Evolutionary conservation across 2,329 filamentous ascomycete species (phyloP), one percentile per base, ranked within the genome.

Genomic region (Alternaria sp.): DNA sequence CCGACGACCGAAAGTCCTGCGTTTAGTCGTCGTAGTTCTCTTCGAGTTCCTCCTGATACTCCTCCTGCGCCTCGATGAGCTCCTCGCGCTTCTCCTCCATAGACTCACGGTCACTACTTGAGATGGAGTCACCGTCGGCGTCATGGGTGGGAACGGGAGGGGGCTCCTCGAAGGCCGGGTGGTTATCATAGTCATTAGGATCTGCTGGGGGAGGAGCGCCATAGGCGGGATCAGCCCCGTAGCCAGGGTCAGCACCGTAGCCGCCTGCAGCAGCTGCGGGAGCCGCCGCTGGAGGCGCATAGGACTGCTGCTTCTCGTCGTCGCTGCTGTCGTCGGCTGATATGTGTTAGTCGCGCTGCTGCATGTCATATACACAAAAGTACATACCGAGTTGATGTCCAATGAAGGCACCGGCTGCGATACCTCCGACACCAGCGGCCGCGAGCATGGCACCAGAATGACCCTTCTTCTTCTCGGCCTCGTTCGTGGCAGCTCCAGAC

Each of bases 391-490:
- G 66, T 57, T 85, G 86, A 71, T 89, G 82, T 12, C 84, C 85
- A 60, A 90, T 76, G 36, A 88, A 72, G 5, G 86, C 88, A 50
- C 88, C 88, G 11, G 86, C 88, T 32, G 88, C 87, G 26, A 89
- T 65, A 72, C 88, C 88, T 46, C 83, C 88, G 6, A 86, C 85
- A 56, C 85, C 88, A 21, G 84, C 87, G 40, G 87, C 80, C 19
- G 89, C 75, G 70, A 87, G 81, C 70, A 85, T 84, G 36, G 84
- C 83, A 57, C 82, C 82, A 5, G 74, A 76, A 55, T 75, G 74
- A 25, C 84, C 82, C 51, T 81, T 76, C 61, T 81, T 75, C 59
- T 81, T 79, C 57, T 79, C 76, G 15, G 72, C 69, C 19, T 71
- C 67, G 15, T 72, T 69, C 10, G 68, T 68, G 43, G 69, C 72